A percentile compares a stretch with the other conserved stretches of the same genome.
Evolutionary conservation across 2,329 filamentous ascomycete genomes (phyloP).

Genomic region (Colletotrichum lupini): DNA sequence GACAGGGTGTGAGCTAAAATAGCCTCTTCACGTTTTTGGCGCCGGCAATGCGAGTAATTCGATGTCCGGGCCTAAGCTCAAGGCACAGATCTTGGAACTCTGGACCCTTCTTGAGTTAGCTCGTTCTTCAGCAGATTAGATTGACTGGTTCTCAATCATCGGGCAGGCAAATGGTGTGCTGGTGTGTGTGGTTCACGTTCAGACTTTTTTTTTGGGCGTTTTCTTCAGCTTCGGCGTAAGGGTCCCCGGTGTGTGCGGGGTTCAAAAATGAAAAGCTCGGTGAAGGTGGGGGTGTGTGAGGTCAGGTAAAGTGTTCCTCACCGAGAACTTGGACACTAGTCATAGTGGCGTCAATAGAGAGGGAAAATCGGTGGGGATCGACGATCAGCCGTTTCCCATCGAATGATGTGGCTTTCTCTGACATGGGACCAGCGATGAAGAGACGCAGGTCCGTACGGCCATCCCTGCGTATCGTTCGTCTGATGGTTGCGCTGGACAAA

Average conservation of each 20-base stretch:
- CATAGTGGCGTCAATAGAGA: neutral
- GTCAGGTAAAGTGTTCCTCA: neutral
- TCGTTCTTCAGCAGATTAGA: neutral
- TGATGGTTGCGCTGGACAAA: neutral
- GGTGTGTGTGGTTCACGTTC: neutral
- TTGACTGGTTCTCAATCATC: neutral
- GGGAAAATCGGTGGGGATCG: neutral
- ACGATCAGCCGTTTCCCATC: neutral
- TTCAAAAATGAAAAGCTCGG: constrained; percentile 12
- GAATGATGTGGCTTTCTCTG: neutral
- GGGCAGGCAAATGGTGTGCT: neutral
- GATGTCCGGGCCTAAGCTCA: neutral
- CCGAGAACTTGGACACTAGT: neutral
- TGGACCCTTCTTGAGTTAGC: neutral
- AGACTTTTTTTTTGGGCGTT: constrained; percentile 3
- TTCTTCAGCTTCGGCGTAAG: neutral
- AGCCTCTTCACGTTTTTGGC: neutral
- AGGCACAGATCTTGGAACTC: neutral
- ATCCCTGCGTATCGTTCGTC: neutral
- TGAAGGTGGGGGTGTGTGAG: constrained; percentile 15
- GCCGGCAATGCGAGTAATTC: neutral
- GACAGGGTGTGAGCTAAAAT: neutral
- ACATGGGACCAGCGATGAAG: neutral
- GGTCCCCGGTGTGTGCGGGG: constrained; percentile 12
- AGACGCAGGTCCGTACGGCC: constrained; percentile 12